Conservation (phyloP, 1,284 basidiomycete species). For the Melanopsichium pennsylvanicum region DNA sequence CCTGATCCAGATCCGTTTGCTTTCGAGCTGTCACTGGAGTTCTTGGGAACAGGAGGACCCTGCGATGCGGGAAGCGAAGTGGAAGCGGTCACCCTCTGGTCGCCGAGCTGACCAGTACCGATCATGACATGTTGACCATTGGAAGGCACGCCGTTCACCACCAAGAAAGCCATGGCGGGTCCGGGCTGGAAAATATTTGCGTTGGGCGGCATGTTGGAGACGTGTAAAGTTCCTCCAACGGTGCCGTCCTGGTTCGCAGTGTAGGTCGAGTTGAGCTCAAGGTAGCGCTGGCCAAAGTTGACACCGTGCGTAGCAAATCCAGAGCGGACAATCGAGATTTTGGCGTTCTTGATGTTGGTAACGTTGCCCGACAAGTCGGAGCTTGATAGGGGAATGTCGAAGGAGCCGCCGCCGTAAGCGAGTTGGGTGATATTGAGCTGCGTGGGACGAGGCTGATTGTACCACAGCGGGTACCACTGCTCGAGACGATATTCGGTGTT, state of each 20-base stretch:
- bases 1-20: conserved; percentile 6
- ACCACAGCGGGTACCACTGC: conserved; percentile 76
- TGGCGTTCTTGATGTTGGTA: conserved; percentile 71
- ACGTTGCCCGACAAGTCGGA: conserved; percentile 56
- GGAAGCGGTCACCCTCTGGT: conserved; percentile 22
- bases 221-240: conserved; percentile 77
- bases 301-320: conserved; percentile 62
- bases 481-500: conserved; percentile 86
- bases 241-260: conserved; percentile 79
- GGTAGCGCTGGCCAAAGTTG: conserved; percentile 67
- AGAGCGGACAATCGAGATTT: conserved; percentile 70
- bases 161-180: conserved; percentile 78
- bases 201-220: conserved; percentile 64
- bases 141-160: conserved; percentile 76
- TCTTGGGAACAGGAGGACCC: conserved; percentile 26
- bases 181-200: conserved; percentile 75
- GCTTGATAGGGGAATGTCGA: conserved; percentile 71
- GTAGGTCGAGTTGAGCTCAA: conserved; percentile 75
- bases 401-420: conserved; percentile 82
- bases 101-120: conserved; percentile 43
- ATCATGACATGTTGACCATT: conserved; percentile 71
- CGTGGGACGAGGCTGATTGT: conserved; percentile 69
- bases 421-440: conserved; percentile 79
- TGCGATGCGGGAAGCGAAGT: conserved; percentile 31
- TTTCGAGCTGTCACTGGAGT: conserved; percentile 1